Evolutionary conservation across 805 yeast species (phyloP).

Genomic region (baker's yeast (Saccharomyces cerevisiae)): DNA sequence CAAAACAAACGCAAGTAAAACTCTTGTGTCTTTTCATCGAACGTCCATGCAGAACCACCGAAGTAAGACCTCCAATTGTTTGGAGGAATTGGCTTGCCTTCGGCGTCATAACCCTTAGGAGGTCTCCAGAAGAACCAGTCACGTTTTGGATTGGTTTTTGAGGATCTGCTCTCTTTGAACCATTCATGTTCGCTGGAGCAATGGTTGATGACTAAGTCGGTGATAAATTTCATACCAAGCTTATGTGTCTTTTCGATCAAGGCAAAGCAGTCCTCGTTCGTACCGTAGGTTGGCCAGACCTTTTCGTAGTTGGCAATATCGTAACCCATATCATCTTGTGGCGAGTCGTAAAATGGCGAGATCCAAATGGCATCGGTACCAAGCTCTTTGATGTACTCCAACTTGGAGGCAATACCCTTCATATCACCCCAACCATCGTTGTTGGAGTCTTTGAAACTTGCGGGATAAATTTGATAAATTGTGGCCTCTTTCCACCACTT

Average conservation of each 20-base stretch:
- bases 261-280: conserved; percentile 43
- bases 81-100: conserved; percentile 48
- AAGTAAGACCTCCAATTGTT: conserved; percentile 49
- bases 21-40: conserved; percentile 45
- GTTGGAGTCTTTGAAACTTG: conserved; percentile 50
- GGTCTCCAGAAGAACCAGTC: conserved; percentile 56
- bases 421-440: conserved; percentile 54
- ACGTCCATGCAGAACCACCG: conserved; percentile 49
- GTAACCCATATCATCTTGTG: conserved; percentile 57
- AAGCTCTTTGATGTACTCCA: conserved; percentile 43
- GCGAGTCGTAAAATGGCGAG: conserved; percentile 50
- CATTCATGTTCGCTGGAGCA: conserved; percentile 47
- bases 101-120: conserved; percentile 36
- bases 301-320: conserved; percentile 47
- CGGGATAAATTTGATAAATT: conserved; percentile 54
- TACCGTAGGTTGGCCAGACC: conserved; percentile 46
- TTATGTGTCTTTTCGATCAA: conserved; percentile 41
- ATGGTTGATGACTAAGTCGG: conserved; percentile 53
- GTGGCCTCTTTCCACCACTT: conserved; percentile 50
- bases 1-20: conserved; percentile 50
- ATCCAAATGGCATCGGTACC: conserved; percentile 49
- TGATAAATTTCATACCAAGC: conserved; percentile 43
- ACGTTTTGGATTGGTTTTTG: conserved; percentile 46
- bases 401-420: conserved; percentile 42
- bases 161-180: conserved; percentile 48